Evolutionary conservation across 2,329 filamentous ascomycete genomes (phyloP).

Genomic region (Stromatinia cepivora): DNA sequence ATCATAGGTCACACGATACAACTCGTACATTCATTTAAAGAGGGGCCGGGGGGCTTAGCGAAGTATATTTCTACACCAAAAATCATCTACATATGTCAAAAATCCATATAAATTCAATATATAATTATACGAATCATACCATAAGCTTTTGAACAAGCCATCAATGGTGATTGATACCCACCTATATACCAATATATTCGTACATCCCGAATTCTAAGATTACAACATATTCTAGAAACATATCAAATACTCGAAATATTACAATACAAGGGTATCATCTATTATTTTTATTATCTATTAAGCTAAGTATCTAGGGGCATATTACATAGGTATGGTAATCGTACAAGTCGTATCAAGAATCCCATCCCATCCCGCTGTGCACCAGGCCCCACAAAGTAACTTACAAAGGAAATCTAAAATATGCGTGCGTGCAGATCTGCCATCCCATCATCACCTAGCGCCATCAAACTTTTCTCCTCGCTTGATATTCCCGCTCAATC

Average conservation of each 20-base stretch:
- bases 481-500: constrained; percentile 1
- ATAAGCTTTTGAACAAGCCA: not conserved
- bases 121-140: too few relatives aligned
- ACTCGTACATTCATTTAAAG: not conserved
- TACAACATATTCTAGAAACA: not conserved
- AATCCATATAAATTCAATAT: too few relatives aligned
- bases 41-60: too few relatives aligned
- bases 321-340: constrained; percentile 23
- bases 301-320: constrained; percentile 17
- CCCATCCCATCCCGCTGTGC: not conserved
- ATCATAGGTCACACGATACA: not conserved
- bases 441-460: constrained; percentile 7
- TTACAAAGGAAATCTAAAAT: constrained; percentile 16
- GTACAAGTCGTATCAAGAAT: constrained; percentile 22
- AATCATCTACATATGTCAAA: not conserved
- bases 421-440: not conserved
- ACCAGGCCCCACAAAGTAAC: not conserved
- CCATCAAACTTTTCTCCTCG: constrained; percentile 12
- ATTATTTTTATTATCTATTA: constrained; percentile 22
- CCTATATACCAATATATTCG: too few relatives aligned
- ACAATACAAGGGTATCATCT: constrained; percentile 11
- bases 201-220: too few relatives aligned
- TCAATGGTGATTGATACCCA: too few relatives aligned
- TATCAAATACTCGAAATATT: not conserved
- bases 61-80: not conserved